These are phyloP conservation scores for Malassezia arunalokei DNA, from an alignment of 1,284 basidiomycete genomes.

Conservation along the genomic window DNA sequence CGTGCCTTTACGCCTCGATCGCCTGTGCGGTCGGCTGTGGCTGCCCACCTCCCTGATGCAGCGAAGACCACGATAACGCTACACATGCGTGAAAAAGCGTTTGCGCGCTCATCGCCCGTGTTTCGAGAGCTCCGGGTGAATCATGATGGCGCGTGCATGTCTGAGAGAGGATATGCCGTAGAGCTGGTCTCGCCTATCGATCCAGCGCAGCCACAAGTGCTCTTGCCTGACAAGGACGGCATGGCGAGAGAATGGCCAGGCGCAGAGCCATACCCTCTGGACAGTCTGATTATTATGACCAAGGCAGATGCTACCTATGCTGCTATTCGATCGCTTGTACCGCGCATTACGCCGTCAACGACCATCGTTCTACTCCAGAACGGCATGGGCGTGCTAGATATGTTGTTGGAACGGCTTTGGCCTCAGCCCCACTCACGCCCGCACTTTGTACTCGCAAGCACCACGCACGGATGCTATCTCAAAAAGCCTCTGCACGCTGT, in stretches of 20 bases:
- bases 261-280: constrained; percentile 24
- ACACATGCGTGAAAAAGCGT: constrained; percentile 22
- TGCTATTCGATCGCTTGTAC: constrained; percentile 56
- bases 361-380: constrained; percentile 86
- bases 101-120: constrained; percentile 13
- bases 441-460: constrained; percentile 71
- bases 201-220: background rate
- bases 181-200: constrained; percentile 18
- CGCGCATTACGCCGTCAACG: constrained; percentile 57
- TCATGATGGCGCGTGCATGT: constrained; percentile 23
- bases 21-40: constrained; percentile 22
- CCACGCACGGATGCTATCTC: constrained; percentile 63
- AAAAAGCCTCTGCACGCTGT: constrained; percentile 52
- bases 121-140: constrained; percentile 13
- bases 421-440: constrained; percentile 62
- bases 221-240: constrained; percentile 20
- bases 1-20: constrained; percentile 2
- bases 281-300: constrained; percentile 62
- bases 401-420: constrained; percentile 60
- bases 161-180: constrained; percentile 24
- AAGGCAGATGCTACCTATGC: constrained; percentile 60
- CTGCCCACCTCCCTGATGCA: constrained; percentile 20
- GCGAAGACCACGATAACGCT: constrained; percentile 23
- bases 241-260: constrained; percentile 17
- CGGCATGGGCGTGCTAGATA: constrained; percentile 77